These are phyloP conservation scores for Typha latifolia DNA, from an alignment of 176 grass and related monocot genomes.

Conservation along the genomic window DNA sequence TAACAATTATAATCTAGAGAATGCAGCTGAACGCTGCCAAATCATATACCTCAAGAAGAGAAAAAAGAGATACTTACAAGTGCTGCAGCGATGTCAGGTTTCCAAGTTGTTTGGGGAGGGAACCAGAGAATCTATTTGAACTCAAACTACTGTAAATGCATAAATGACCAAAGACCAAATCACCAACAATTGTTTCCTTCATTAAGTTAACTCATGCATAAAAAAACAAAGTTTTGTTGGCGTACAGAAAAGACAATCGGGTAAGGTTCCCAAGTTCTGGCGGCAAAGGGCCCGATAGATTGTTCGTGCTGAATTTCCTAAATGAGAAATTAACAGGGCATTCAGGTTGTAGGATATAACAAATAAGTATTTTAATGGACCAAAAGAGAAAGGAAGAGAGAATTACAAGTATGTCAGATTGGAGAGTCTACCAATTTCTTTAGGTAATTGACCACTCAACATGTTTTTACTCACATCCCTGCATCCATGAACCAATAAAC, in stretches of 20 bases:
- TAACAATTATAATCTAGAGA: neutral
- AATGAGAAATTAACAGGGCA: neutral
- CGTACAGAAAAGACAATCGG: conserved; percentile 8
- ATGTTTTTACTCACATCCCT: conserved; percentile 18
- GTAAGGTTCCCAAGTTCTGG: conserved; percentile 12
- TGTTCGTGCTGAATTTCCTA: conserved; percentile 10
- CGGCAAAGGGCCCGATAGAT: conserved; percentile 6
- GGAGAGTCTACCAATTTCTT: conserved; percentile 22
- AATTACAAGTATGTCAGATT: conserved; percentile 42
- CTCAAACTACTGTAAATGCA: conserved; percentile 16
- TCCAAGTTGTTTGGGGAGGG: neutral
- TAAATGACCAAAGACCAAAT: neutral
- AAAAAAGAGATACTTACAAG: conserved; percentile 7
- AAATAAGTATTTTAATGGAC: neutral
- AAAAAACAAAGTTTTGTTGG: neutral
- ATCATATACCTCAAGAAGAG: neutral
- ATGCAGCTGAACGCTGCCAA: neutral
- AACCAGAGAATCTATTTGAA: conserved; percentile 10
- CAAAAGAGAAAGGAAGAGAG: neutral
- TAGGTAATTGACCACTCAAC: conserved; percentile 12
- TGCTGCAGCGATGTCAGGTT: conserved; percentile 2
- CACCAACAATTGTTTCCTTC: neutral
- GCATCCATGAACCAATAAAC: conserved; percentile 5
- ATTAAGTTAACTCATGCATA: neutral
- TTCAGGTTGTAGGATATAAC: neutral